Conservation (phyloP, 495 filamentous ascomycete species). For the Xylaria castorea region DNA sequence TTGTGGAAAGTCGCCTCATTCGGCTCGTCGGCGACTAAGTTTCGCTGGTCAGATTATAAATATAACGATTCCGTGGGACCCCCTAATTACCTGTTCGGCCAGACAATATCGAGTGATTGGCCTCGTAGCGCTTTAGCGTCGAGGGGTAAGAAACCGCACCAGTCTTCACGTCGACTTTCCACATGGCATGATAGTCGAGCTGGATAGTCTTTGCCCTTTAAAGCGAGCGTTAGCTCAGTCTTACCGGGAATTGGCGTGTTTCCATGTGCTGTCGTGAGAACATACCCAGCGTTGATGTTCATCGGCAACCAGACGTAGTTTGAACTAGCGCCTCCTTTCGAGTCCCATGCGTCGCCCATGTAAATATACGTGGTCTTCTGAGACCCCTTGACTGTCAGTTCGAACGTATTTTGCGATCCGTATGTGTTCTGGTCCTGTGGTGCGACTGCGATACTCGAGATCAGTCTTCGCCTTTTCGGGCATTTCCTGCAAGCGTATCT, state of each 20-base stretch:
- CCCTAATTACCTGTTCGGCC: conserved; percentile 39
- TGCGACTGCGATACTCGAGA: conserved; percentile 33
- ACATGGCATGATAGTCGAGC: conserved; percentile 53
- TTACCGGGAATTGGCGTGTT: background rate
- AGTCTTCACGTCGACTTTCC: conserved; percentile 52
- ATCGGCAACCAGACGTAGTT: conserved; percentile 54
- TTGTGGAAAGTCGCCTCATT: conserved; percentile 48
- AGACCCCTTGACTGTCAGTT: conserved; percentile 49
- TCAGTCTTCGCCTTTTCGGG: background rate
- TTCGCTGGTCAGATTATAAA: conserved; percentile 19
- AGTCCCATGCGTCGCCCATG: conserved; percentile 55
- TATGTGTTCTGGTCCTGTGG: conserved; percentile 52
- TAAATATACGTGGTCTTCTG: conserved; percentile 52
- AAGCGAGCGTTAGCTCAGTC: background rate
- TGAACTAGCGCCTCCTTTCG: conserved; percentile 45
- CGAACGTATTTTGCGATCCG: conserved; percentile 53
- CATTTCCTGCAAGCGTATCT: background rate
- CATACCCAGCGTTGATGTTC: conserved; percentile 43
- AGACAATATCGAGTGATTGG: conserved; percentile 29
- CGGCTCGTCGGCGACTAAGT: conserved; percentile 11
- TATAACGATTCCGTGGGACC: background rate
- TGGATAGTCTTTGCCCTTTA: conserved; percentile 41
- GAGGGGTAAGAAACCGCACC: conserved; percentile 47
- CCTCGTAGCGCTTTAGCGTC: conserved; percentile 44
- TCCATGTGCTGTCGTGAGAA: background rate